Conservation (phyloP, 192 early-diverging fungal genomes). For the Polychytrium aggregatum region DNA sequence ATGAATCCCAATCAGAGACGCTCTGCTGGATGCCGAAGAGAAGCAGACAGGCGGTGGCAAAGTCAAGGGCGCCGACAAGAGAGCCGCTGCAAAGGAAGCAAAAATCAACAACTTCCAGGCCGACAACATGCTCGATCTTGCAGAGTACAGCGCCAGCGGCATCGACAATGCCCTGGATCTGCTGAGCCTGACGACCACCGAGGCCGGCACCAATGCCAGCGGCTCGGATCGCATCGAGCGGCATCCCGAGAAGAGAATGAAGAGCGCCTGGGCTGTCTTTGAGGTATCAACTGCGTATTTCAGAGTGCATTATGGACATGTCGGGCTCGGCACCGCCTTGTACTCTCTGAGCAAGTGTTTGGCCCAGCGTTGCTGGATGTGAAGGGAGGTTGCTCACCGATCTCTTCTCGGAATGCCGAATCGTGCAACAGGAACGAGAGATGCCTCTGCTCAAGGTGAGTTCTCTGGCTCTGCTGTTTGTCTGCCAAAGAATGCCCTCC, state of each 20-base stretch:
- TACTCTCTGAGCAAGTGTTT: no score
- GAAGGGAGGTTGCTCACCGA: not conserved
- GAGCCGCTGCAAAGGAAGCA: conserved; percentile 27
- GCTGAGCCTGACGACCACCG: conserved; percentile 32
- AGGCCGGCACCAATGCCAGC: conserved; percentile 4
- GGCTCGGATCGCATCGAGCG: conserved; percentile 55
- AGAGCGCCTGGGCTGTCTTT: conserved; percentile 34
- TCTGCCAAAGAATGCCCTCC: no score
- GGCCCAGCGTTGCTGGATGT: no score
- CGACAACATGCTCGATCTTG: conserved; percentile 22
- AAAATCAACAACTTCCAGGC: conserved; percentile 19
- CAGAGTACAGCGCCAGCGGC: conserved; percentile 64
- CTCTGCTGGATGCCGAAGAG: conserved; percentile 30
- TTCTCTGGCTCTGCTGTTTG: no score
- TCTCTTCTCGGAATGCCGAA: conserved; percentile 37
- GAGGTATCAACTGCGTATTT: conserved; percentile 3
- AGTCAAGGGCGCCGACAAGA: conserved; percentile 45
- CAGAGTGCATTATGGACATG: no score
- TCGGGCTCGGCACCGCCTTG: no score
- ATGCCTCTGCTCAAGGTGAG: conserved; percentile 50
- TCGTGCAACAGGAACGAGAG: no score
- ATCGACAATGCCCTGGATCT: conserved; percentile 82
- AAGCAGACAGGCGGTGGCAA: conserved; percentile 7
- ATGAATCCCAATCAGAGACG: no score
- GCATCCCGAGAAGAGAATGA: conserved; percentile 76